Percentiles rank a stretch among this genome's conserved stretches.
phyloP scores from a whole-genome alignment of 1,139 yeast genomes.

The Lodderomyces parapsilosis region DNA sequence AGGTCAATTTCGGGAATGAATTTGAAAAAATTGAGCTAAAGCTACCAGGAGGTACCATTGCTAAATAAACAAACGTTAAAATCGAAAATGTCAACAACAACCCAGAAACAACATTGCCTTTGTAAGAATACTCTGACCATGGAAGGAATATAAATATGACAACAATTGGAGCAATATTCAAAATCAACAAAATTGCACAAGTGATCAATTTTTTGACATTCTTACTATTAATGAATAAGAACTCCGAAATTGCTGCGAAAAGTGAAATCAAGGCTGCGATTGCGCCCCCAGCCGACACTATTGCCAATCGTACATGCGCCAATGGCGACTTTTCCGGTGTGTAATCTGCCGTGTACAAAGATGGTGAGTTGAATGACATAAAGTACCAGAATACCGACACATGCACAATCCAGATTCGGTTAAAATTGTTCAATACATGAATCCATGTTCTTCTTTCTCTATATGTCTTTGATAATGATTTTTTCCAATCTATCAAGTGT shows the following conservation, averaged over 20 bases:
- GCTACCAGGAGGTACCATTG: constrained; percentile 44
- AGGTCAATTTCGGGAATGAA: constrained; percentile 51
- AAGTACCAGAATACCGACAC: constrained; percentile 78
- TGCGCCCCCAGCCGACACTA: constrained; percentile 67
- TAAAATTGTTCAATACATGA: constrained; percentile 74
- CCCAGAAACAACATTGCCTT: constrained; percentile 53
- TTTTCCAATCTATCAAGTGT: constrained; percentile 58
- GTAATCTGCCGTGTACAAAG: constrained; percentile 67
- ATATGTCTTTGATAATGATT: constrained; percentile 69
- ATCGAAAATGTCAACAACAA: constrained; percentile 62
- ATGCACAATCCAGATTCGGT: constrained; percentile 83
- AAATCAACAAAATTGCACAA: constrained; percentile 39
- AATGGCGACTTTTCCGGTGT: constrained; percentile 23
- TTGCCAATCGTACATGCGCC: constrained; percentile 14
- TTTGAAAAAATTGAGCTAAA: constrained; percentile 31
- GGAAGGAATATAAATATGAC: constrained; percentile 58
- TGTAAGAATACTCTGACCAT: constrained; percentile 45
- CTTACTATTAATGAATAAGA: constrained; percentile 61
- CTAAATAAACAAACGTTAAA: constrained; percentile 57
- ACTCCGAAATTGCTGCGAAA: constrained; percentile 62
- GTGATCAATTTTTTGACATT: constrained; percentile 62
- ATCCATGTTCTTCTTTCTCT: constrained; percentile 75
- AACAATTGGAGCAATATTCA: constrained; percentile 62
- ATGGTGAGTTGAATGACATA: constrained; percentile 74
- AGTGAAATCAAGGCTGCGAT: constrained; percentile 66